Base-by-base conservation (phyloP, 2,329 filamentous ascomycete genomes). In the Penicillium frequentans region DNA sequence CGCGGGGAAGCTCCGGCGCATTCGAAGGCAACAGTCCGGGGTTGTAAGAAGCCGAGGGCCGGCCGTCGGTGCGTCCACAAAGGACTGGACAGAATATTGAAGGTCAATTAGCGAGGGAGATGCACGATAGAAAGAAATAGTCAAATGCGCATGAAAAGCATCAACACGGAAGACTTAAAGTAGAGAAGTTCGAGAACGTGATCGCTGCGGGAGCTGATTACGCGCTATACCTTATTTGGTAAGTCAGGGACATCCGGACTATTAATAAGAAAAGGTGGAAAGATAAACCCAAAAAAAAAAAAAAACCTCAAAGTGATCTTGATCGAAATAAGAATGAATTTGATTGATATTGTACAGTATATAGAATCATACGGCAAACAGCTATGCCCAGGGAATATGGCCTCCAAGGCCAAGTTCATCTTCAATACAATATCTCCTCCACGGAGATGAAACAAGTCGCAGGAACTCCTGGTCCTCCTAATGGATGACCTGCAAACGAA, bases 1-100 rank as follows among this genome's bases (percentile, higher is more conserved):
- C 64, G 64, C 66, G 68, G 66, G 61, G 64, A 68, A 67, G 64
- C 62, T 68, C 65, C 64, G 67, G 65, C 70, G 68, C 70, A 72
- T 70, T 58, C 65, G 58, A 58, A 65, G 60, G 64, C 62, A 61
- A 56, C 59, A 58, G 52, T 56, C 52, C 52, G 54, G 50, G 59
- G 45, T 26, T 45, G 43, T 39, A 42, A 39, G 26, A 49, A 47
- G 46, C 44, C 53, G 47, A 29, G 47, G 26, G 6, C 26, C 44
- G 27, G 39, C 35, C 19, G 37, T 51, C 19, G n/a, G 14, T 37
- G 47, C 37, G 21, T 39, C 13, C 29, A 6, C 19, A 3, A 23
- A 42, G 27, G n/a, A 31, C n/a, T 16, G 29, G 24, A 29, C 23
- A 47, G 16, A 14, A 23, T 21, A 37, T 46, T 24, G 21, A 50